Percentiles rank a stretch among this genome's conserved stretches.
These are phyloP conservation scores for Schwanniomyces etchellsii DNA, from an alignment of 1,139 yeast genomes.

Conservation along the genomic window DNA sequence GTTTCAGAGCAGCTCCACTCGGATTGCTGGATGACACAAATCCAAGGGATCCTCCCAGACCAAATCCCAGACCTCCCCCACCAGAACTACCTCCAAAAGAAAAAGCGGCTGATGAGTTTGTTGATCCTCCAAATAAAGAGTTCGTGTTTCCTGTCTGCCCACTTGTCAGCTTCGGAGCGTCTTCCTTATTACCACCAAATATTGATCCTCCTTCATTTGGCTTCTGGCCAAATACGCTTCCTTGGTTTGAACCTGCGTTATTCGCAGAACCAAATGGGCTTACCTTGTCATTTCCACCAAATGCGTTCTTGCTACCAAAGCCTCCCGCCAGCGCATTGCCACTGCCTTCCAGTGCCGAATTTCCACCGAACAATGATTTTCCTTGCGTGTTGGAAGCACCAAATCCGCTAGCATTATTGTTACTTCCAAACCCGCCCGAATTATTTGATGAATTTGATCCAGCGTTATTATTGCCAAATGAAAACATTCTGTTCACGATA, in stretches of 20 bases:
- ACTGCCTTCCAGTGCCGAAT: too few relatives aligned
- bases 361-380: too few relatives aligned
- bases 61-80: conserved; percentile 1
- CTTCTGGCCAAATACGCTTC: conserved; percentile 1
- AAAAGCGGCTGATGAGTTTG: neutral
- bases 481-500: neutral
- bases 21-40: conserved; percentile 1
- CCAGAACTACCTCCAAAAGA: neutral
- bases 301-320: conserved; percentile 2
- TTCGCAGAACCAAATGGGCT: neutral
- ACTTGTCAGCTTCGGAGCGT: conserved; percentile 6
- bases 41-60: conserved; percentile 1
- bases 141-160: conserved; percentile 10
- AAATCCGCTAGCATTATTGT: conserved; percentile 3
- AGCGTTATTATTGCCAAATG: conserved; percentile 1
- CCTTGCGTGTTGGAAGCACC: conserved; percentile 5
- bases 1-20: too few relatives aligned
- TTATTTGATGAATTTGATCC: conserved; percentile 3
- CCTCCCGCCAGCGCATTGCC: conserved; percentile 9
- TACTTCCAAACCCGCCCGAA: conserved; percentile 3
- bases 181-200: conserved; percentile 22
- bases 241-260: too few relatives aligned
- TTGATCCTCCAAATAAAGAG: conserved; percentile 2
- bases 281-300: conserved; percentile 6
- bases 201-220: neutral